Evolutionary conservation across 2,329 filamentous ascomycete species (phyloP).

Genomic region (Fusarium globosum): DNA sequence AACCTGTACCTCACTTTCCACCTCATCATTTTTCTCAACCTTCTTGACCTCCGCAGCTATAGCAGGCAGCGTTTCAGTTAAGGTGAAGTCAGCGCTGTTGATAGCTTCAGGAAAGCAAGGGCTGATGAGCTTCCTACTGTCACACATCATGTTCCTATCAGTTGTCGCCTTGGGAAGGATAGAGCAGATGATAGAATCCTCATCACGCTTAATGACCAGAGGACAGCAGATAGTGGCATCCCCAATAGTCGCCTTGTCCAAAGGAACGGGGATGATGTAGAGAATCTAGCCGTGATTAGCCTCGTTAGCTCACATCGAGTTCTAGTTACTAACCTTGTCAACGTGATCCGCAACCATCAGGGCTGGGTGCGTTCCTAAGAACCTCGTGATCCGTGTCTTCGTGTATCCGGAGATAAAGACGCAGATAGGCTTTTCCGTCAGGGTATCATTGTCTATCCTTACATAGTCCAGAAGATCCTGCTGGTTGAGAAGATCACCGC

Average conservation of each 20-base stretch:
- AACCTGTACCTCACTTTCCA: background rate
- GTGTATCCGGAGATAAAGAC: slow-evolving; percentile 11
- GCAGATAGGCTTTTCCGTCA: background rate
- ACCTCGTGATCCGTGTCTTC: background rate
- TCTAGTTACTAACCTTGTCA: background rate
- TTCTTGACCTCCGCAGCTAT: fast-evolving
- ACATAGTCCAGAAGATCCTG: slow-evolving; percentile 14
- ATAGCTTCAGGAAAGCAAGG: slow-evolving; percentile 20
- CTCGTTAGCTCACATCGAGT: fast-evolving
- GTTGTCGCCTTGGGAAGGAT: background rate
- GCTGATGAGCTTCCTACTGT: background rate
- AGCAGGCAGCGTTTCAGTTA: background rate
- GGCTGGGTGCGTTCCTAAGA: background rate
- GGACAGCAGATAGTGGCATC: slow-evolving; percentile 16
- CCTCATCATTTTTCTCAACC: fast-evolving
- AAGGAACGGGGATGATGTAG: slow-evolving; percentile 14
- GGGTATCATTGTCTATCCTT: background rate
- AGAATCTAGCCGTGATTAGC: background rate
- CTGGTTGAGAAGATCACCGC: background rate
- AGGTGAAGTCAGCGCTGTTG: background rate
- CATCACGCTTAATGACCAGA: slow-evolving; percentile 4
- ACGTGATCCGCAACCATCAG: background rate
- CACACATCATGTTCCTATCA: background rate
- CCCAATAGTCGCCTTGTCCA: slow-evolving; percentile 11
- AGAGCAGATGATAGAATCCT: slow-evolving; percentile 1